These are phyloP conservation scores for Lactifluus hygrophoroides DNA, from an alignment of 768 basidiomycete genomes.

Conservation along the genomic window DNA sequence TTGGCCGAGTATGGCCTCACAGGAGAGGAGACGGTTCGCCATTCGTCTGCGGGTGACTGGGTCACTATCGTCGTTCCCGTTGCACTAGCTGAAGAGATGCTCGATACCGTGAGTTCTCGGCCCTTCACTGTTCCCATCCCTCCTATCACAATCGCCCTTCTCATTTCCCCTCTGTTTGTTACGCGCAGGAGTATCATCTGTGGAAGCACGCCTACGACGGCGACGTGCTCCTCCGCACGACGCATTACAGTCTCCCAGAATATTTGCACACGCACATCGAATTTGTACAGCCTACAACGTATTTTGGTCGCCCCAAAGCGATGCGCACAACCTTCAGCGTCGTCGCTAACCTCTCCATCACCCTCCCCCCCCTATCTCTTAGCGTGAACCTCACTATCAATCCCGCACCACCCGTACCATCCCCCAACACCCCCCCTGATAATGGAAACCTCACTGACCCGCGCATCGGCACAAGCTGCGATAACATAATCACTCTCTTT, in stretches of 20 bases:
- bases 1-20: constrained; percentile 45
- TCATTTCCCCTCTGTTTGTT: background rate
- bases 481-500: constrained; percentile 26
- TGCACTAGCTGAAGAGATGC: constrained; percentile 54
- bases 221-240: constrained; percentile 48
- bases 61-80: constrained; percentile 51
- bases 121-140: background rate
- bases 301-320: constrained; percentile 44
- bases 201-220: constrained; percentile 49
- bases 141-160: background rate
- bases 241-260: constrained; percentile 56
- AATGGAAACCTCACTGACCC: constrained; percentile 9
- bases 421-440: background rate
- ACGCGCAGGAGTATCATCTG: constrained; percentile 47
- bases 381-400: background rate
- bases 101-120: constrained; percentile 47
- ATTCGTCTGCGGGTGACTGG: constrained; percentile 66
- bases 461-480: constrained; percentile 28
- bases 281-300: constrained; percentile 63
- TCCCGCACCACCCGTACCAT: background rate
- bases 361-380: background rate
- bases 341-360: background rate
- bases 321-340: constrained; percentile 35
- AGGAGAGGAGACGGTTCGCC: constrained; percentile 30
- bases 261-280: constrained; percentile 53